Evolutionary conservation across 305 asterid species (phyloP), one percentile per base, ranked within the genome.

Genomic region (Rubia tinctorum): DNA sequence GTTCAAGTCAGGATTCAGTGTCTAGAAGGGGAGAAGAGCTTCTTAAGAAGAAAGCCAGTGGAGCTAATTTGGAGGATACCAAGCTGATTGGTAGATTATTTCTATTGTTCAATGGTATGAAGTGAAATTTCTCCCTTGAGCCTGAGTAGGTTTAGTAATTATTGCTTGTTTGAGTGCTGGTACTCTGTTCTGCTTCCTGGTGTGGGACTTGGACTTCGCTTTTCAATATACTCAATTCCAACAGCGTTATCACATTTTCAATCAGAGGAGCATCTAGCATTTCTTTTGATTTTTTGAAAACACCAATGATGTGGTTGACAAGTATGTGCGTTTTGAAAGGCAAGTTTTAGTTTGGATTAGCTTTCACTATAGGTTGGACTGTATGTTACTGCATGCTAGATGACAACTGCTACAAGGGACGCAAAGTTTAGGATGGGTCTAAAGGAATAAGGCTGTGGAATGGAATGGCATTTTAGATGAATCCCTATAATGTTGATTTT

Each of bases 1-100:
- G 61, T 79, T 76, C 58, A 75, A 95, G 99, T 83, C 96, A 92
- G 80, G 99, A 90, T 77, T 77, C 91, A 71, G 95, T 92, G 69
- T 81, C 87, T 64, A 90, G 81, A 82, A 90, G 84, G 84, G 99
- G 96, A 72, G 97, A 95, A 84, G 93, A 92, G 83, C 91, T 89
- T 68, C 80, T 90, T 87, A 95, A 95, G 95, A 95, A 89, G 86
- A 88, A 88, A 58, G 85, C 96, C 58, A 85, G 97, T 83, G 75
- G 80, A 82, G 97, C 88, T 75, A 89, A 89, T 82, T 83, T 95
- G 64, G 99, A 95, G 64, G 98, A 95, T 73, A 81, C 77, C 73
- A 85, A 82, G 80, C 88, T 95, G 86, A 89, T 90, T 73, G 83
- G 73, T 77, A 88, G 82, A 85, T 85, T 95, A 63, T 88, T 90